Conservation (phyloP, 176 grass and related monocot species). For the Melocanna baccifera region DNA sequence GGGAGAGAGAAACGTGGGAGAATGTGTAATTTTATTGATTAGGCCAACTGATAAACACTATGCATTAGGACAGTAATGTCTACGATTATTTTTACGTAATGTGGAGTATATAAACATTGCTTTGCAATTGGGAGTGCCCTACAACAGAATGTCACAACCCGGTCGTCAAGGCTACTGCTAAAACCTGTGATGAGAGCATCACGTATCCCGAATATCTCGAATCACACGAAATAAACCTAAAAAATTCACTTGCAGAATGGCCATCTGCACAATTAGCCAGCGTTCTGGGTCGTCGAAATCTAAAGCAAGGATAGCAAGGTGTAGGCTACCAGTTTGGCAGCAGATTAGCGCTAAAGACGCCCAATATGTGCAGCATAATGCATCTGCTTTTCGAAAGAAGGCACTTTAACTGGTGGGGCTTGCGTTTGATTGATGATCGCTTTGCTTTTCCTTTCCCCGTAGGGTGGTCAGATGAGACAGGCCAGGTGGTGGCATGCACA, state of each 20-base stretch:
- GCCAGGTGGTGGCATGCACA: slow-evolving; percentile 21
- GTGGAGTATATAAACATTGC: no score
- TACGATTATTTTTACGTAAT: no score
- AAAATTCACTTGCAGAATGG: neutral
- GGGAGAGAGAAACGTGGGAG: no score
- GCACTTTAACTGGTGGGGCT: slow-evolving; percentile 21
- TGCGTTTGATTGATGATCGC: neutral
- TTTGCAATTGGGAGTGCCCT: no score
- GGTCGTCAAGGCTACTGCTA: neutral
- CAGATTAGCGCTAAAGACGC: slow-evolving; percentile 30
- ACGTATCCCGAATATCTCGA: neutral
- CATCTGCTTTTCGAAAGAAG: slow-evolving; percentile 41
- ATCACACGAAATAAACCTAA: neutral
- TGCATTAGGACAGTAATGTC: no score
- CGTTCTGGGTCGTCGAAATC: neutral
- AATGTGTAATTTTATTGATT: no score
- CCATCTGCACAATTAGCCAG: neutral
- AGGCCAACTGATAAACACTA: no score
- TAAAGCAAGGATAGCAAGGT: slow-evolving; percentile 1
- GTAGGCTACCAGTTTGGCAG: neutral
- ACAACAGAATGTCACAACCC: neutral
- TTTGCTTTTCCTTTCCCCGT: neutral
- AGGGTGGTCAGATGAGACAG: neutral
- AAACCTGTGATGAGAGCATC: no score
- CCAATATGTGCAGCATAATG: slow-evolving; percentile 18